phyloP scores from a whole-genome alignment of 805 yeast genomes.

The Candida sphagnicola region DNA sequence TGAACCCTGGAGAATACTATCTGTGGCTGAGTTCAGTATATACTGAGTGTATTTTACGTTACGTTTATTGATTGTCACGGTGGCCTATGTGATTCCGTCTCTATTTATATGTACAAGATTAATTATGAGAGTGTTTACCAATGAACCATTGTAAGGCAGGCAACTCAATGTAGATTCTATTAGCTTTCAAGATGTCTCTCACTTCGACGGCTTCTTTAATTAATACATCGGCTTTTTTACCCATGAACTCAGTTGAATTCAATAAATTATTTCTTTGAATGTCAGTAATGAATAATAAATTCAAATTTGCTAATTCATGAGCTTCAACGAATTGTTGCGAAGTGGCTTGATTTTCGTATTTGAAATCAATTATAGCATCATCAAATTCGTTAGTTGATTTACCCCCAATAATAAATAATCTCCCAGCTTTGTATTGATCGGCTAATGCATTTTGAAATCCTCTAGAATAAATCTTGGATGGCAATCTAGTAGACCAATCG shows the following conservation, averaged over 20 bases:
- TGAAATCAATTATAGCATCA: constrained; percentile 30
- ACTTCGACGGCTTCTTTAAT: constrained; percentile 78
- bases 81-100: too few species aligned
- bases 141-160: constrained; percentile 63
- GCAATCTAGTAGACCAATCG: constrained; percentile 78
- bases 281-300: constrained; percentile 65
- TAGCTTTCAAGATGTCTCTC: constrained; percentile 77
- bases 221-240: constrained; percentile 57
- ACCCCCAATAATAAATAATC: constrained; percentile 64
- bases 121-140: constrained; percentile 20
- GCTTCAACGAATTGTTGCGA: constrained; percentile 46
- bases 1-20: too few species aligned
- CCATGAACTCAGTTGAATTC: constrained; percentile 50
- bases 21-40: too few species aligned
- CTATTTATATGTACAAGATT: constrained; percentile 4
- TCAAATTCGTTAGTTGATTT: constrained; percentile 19
- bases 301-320: constrained; percentile 48
- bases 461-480: constrained; percentile 62
- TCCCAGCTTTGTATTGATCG: constrained; percentile 73
- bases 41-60: too few species aligned
- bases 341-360: constrained; percentile 38
- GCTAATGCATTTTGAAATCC: constrained; percentile 84
- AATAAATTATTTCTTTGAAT: constrained; percentile 58
- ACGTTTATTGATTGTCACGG: too few species aligned
- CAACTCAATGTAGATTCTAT: constrained; percentile 68